phyloP scores from a whole-genome alignment of 2,329 filamentous ascomycete genomes.

The Coniochaeta prunicola region DNA sequence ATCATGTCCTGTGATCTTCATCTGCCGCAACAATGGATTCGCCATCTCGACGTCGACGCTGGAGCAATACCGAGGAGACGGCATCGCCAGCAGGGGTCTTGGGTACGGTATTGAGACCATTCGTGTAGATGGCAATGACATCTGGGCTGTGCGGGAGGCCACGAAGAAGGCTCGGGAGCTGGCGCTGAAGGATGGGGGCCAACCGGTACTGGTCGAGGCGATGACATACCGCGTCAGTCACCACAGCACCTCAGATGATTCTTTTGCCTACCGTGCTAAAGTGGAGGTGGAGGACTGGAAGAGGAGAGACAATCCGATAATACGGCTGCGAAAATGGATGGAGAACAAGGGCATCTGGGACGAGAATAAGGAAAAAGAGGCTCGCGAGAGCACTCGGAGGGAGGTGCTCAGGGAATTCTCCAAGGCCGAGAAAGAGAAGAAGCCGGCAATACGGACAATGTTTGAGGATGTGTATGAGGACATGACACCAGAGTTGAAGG shows the following conservation, averaged over 20 bases:
- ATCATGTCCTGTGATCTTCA: constrained; percentile 68
- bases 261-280: constrained; percentile 87
- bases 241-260: constrained; percentile 95
- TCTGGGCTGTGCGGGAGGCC: constrained; percentile 68
- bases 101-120: constrained; percentile 83
- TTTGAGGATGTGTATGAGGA: constrained; percentile 90
- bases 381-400: constrained; percentile 23
- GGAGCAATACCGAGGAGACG: constrained; percentile 77
- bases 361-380: constrained; percentile 65
- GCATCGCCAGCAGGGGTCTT: constrained; percentile 68
- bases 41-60: constrained; percentile 73
- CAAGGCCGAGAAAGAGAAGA: constrained; percentile 75
- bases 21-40: constrained; percentile 79
- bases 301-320: constrained; percentile 28
- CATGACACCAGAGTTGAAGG: constrained; percentile 52
- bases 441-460: constrained; percentile 61
- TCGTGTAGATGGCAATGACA: constrained; percentile 74
- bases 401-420: constrained; percentile 79
- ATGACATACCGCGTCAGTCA: constrained; percentile 97
- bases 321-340: constrained; percentile 57
- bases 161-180: constrained; percentile 65
- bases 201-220: constrained; percentile 81
- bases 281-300: constrained; percentile 93
- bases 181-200: constrained; percentile 73
- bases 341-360: constrained; percentile 79